Conservation (phyloP, 345 rosid species). For the Microthlaspi erraticum region DNA sequence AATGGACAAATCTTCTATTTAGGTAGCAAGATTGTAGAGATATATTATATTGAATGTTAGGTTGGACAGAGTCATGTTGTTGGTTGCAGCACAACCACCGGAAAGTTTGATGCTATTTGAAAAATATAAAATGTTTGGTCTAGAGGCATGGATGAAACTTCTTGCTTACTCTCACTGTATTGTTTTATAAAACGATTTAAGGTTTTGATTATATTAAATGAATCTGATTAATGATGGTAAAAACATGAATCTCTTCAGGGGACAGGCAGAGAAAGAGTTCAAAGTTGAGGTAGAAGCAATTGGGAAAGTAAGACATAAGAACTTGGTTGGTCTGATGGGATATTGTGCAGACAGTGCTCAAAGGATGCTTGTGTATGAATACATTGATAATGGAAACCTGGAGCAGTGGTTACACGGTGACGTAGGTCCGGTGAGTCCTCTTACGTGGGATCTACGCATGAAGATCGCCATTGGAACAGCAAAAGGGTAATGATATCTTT, state of each 20-base stretch:
- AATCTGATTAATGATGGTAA: conserved; percentile 6
- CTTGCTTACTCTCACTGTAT: not conserved
- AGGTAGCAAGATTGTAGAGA: conserved; percentile 37
- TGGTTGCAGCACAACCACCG: conserved; percentile 41
- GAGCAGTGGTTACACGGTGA: conserved; percentile 99
- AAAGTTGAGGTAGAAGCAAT: conserved; percentile 95
- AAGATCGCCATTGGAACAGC: conserved; percentile 93
- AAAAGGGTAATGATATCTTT: conserved; percentile 60
- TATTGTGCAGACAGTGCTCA: conserved; percentile 85
- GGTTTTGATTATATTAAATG: conserved; percentile 8
- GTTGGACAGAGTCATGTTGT: conserved; percentile 34
- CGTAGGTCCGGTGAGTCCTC: conserved; percentile 83
- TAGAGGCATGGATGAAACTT: not conserved
- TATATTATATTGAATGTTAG: conserved; percentile 33
- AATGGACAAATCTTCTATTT: conserved; percentile 23
- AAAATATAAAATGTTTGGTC: not conserved
- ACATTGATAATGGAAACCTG: conserved; percentile 87
- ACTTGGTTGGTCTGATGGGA: conserved; percentile 90
- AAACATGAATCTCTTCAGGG: conserved; percentile 50
- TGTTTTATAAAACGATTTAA: not conserved
- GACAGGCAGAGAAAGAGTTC: conserved; percentile 98
- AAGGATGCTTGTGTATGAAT: conserved; percentile 97
- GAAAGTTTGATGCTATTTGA: conserved; percentile 28
- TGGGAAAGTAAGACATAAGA: conserved; percentile 95
- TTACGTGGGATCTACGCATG: conserved; percentile 92